Evolutionary conservation across 768 basidiomycete genomes (phyloP).

Genomic region (Suillus fuscotomentosus): DNA sequence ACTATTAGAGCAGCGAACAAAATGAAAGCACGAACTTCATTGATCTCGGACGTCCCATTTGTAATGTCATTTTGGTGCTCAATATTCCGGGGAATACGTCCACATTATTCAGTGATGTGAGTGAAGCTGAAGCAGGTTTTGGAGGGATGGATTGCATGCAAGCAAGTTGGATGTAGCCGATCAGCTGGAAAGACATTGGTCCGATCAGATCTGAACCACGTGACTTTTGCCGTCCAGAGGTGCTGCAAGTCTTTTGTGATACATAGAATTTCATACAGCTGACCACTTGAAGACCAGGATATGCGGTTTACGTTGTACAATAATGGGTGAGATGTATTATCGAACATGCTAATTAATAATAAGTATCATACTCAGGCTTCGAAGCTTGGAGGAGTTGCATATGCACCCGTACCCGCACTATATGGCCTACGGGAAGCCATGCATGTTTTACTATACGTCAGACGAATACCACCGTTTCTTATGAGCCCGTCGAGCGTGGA

Average conservation of each 20-base stretch:
- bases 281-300: neutral
- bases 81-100: neutral
- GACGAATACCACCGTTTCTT: conserved; percentile 89
- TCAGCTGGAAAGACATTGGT: neutral
- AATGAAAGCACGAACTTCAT: conserved; percentile 2
- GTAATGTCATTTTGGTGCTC: neutral
- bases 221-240: neutral
- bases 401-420: conserved; percentile 38
- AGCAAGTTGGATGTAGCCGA: conserved; percentile 7
- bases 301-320: neutral
- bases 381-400: conserved; percentile 11
- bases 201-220: conserved; percentile 1
- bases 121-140: neutral
- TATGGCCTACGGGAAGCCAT: conserved; percentile 87
- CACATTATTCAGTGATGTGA: neutral
- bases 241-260: neutral
- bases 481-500: conserved; percentile 88
- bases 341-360: neutral
- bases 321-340: neutral
- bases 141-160: conserved; percentile 6
- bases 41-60: neutral
- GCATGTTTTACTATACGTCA: conserved; percentile 98
- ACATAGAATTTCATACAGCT: neutral
- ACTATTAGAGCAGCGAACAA: neutral
- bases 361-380: neutral